Evolutionary conservation across 1,284 basidiomycete species (phyloP).

Genomic region (Anthracocystis panici-leucophaei): DNA sequence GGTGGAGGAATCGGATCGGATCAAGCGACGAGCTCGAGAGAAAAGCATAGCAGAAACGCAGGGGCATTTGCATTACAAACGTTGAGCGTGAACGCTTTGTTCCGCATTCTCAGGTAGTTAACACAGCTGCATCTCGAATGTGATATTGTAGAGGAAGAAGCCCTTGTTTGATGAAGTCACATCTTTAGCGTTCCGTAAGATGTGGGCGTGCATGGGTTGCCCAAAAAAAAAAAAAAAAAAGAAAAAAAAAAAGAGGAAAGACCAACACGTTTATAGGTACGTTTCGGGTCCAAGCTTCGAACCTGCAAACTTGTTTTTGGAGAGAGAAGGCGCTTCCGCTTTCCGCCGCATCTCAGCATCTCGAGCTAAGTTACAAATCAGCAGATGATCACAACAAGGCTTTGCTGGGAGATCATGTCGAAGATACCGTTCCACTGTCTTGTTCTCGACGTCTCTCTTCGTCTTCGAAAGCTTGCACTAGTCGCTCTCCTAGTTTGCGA

Average conservation of each 20-base stretch:
- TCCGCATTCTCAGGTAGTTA: too few species aligned
- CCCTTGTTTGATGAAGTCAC: too few species aligned
- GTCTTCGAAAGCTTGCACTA: conserved; percentile 33
- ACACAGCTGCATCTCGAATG: conserved; percentile 15
- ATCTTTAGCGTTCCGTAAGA: too few species aligned
- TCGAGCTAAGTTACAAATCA: too few species aligned
- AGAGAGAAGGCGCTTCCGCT: background rate
- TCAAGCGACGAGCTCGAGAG: too few species aligned
- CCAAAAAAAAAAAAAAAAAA: too few species aligned
- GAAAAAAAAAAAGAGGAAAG: too few species aligned
- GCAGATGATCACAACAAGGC: too few species aligned
- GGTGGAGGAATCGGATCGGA: too few species aligned
- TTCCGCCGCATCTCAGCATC: background rate
- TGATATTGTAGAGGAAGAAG: conserved; percentile 20
- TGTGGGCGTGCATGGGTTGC: background rate
- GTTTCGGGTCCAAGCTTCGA: background rate
- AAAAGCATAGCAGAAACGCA: too few species aligned
- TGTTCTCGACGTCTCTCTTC: conserved; percentile 13
- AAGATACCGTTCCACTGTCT: conserved; percentile 3
- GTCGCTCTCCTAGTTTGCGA: conserved; percentile 41
- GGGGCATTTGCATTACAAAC: background rate
- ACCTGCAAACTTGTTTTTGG: background rate
- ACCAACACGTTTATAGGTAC: too few species aligned
- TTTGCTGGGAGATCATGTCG: conserved; percentile 1
- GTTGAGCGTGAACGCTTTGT: background rate